Percentiles rank a stretch among this genome's conserved stretches.
Conservation (phyloP, 1,284 basidiomycete species). For the Athelia psychrophila region DNA sequence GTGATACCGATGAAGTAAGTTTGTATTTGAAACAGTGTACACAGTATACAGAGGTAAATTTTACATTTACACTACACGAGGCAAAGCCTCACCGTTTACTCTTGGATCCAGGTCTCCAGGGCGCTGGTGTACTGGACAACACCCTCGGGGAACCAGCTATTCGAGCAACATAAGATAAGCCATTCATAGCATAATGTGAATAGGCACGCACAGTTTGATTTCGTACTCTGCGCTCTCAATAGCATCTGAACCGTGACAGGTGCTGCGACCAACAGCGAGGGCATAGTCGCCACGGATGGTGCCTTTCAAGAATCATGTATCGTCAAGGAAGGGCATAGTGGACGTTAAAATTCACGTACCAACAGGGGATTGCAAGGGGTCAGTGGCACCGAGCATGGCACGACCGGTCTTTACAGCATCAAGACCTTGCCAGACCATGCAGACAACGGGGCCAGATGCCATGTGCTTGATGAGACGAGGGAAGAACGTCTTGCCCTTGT, state of each 20-base stretch:
- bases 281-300: constrained; percentile 93
- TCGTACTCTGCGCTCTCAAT: constrained; percentile 92
- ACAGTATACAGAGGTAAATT: too few species aligned
- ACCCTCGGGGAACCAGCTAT: constrained; percentile 86
- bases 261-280: constrained; percentile 91
- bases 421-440: constrained; percentile 96
- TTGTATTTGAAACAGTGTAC: too few species aligned
- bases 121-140: constrained; percentile 72
- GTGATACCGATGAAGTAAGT: too few species aligned
- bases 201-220: constrained; percentile 72
- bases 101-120: constrained; percentile 79
- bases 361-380: constrained; percentile 88
- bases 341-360: constrained; percentile 45
- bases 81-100: constrained; percentile 29
- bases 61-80: too few species aligned
- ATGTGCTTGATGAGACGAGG: constrained; percentile 92
- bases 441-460: constrained; percentile 93
- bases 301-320: constrained; percentile 35
- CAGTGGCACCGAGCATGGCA: constrained; percentile 94
- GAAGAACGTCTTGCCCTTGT: constrained; percentile 91
- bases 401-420: constrained; percentile 97
- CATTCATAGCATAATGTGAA: constrained; percentile 10
- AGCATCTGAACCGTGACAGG: constrained; percentile 93
- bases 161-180: constrained; percentile 2
- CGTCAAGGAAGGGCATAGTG: not conserved